Conservation (phyloP, 2,329 filamentous ascomycete genomes). For the Ceratocystis lukuohia region DNA sequence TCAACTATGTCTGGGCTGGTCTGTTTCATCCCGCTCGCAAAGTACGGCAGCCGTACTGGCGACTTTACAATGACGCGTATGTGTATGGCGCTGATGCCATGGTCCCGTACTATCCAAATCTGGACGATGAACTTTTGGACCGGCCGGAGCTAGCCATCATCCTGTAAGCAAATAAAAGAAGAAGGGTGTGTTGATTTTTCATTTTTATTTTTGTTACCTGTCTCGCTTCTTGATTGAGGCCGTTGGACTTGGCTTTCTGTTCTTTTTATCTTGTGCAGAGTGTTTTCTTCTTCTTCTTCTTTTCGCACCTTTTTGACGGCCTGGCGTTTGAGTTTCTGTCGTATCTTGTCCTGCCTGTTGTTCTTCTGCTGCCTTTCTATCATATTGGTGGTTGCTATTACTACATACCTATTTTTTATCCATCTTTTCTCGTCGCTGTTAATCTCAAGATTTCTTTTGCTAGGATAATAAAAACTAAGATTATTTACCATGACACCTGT, state of each 20-base stretch:
- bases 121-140: constrained; percentile 68
- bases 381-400: neutral
- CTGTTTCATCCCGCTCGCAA: constrained; percentile 94
- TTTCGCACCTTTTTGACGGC: neutral
- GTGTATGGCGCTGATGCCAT: constrained; percentile 87
- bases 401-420: neutral
- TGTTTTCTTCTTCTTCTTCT: neutral
- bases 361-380: neutral
- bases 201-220: neutral
- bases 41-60: constrained; percentile 89
- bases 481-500: constrained; percentile 3
- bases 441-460: neutral
- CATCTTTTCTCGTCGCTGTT: neutral
- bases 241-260: neutral
- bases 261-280: neutral
- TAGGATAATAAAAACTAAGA: neutral
- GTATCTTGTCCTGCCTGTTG: neutral
- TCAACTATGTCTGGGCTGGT: constrained; percentile 98
- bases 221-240: neutral
- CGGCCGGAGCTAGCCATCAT: constrained; percentile 73
- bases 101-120: constrained; percentile 86
- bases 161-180: constrained; percentile 38
- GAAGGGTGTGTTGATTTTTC: constrained; percentile 16
- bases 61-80: constrained; percentile 93
- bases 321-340: constrained; percentile 10